Evolutionary conservation across 2,329 filamentous ascomycete genomes (phyloP), one percentile per base, ranked within the genome.

Genomic region (Trichoderma breve): DNA sequence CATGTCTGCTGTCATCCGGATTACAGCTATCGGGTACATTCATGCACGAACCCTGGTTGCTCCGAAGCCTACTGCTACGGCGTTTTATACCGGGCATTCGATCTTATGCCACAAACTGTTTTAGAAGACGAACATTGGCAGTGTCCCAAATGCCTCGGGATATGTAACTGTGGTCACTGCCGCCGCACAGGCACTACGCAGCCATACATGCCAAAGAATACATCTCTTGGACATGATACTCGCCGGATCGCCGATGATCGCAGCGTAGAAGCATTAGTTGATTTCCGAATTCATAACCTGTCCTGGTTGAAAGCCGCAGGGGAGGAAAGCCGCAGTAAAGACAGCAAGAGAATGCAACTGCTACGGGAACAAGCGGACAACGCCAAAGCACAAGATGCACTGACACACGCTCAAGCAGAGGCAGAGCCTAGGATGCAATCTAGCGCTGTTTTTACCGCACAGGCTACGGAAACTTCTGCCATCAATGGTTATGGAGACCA

Each of bases 211-310:
- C 96, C 96, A 0, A 96, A 93, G 77, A 93, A 92, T 71, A 97
- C 94, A 0, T 85, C 95, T 1, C 87, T 98, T 2, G 96, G 96
- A 0, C 94, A 98, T 77, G 94, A 98, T 76, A 99, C 96, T 0
- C 92, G 90, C 69, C 92, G 92, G 39, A 91, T 98, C 63, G 95
- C 96, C 2, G 96, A 99, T 81, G 92, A 93, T 66, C 90, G 96
- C 73, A 98, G 95, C 77, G 90, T 97, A 6, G 95, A 98, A 80
- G 91, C 90, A 28, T 86, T 98, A 26, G 94, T 98, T 9, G 94
- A 98, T 79, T 98, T 98, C 81, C 90, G 93, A 30, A 86, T 93
- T 53, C 95, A 97, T 68, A 99, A 99, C 79, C 84, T 97, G 30
- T 88, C 87, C 55, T 98, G 94, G 94, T 83, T 98, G 62, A 89